Conservation (phyloP, 805 yeast species). For the Ascoidea tarda region DNA sequence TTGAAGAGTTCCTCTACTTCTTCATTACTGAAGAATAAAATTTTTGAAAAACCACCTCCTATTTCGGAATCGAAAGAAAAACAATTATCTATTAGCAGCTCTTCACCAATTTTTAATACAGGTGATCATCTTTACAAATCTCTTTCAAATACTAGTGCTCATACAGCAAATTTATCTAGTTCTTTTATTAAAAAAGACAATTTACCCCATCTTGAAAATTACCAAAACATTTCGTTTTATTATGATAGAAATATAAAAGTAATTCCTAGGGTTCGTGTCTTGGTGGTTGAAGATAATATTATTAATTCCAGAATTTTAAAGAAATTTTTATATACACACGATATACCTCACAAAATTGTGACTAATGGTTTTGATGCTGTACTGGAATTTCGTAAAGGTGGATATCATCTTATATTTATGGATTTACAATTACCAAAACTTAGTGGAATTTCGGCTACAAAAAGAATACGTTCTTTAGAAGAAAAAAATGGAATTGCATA, state of each 20-base stretch:
- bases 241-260: constrained; percentile 27
- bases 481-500: constrained; percentile 62
- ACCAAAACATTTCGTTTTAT: too few species aligned
- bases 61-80: too few species aligned
- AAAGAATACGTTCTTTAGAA: constrained; percentile 79
- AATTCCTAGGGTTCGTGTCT: constrained; percentile 76
- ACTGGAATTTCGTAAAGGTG: constrained; percentile 89
- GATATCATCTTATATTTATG: constrained; percentile 89
- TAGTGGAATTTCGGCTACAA: constrained; percentile 92
- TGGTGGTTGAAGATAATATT: constrained; percentile 93
- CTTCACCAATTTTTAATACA: too few species aligned
- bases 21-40: too few species aligned
- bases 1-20: too few species aligned
- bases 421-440: constrained; percentile 94
- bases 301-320: constrained; percentile 88
- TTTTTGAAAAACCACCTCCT: too few species aligned
- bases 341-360: constrained; percentile 75
- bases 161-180: neutral
- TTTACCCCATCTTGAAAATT: too few species aligned
- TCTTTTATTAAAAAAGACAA: neutral
- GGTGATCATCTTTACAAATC: neutral
- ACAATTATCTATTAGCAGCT: too few species aligned
- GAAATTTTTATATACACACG: constrained; percentile 72
- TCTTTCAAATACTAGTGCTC: neutral
- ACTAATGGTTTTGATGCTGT: constrained; percentile 92